phyloP scores from a whole-genome alignment of 345 rosid species.

The Euphorbia pulcherrima region DNA sequence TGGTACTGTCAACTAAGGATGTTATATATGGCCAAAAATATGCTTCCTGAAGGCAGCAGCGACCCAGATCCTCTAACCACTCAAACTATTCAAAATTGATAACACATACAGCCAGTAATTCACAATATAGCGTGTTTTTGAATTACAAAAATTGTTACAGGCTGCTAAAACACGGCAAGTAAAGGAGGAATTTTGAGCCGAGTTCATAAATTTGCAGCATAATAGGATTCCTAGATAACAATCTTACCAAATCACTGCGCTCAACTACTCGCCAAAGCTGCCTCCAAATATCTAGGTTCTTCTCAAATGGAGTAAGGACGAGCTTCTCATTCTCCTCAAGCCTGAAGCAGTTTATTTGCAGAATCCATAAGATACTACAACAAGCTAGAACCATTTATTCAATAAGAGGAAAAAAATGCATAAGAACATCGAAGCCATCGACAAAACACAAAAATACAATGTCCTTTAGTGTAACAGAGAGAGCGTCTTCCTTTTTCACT shows the following conservation, averaged over 20 bases:
- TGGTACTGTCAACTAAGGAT: too few relatives aligned
- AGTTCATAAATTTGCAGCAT: neutral
- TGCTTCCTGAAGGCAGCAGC: neutral
- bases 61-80: neutral
- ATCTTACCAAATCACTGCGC: conserved; percentile 83
- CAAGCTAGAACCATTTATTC: neutral
- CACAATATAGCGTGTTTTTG: neutral
- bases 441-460: neutral
- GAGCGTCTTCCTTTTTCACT: neutral
- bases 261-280: conserved; percentile 99
- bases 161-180: too few relatives aligned
- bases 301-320: conserved; percentile 93
- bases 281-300: conserved; percentile 96
- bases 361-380: neutral
- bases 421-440: neutral
- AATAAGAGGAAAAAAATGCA: conserved; percentile 1
- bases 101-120: too few relatives aligned
- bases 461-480: neutral
- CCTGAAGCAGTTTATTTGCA: conserved; percentile 35
- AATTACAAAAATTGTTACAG: too few relatives aligned
- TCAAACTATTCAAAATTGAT: too few relatives aligned
- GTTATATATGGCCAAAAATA: neutral
- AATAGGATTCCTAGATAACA: conserved; percentile 3
- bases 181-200: neutral
- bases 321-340: conserved; percentile 94